Percentiles rank a stretch among this genome's conserved stretches.
Evolutionary conservation across 352 stramenopile species (phyloP).

Genomic region (Globisporangium viniferum): DNA sequence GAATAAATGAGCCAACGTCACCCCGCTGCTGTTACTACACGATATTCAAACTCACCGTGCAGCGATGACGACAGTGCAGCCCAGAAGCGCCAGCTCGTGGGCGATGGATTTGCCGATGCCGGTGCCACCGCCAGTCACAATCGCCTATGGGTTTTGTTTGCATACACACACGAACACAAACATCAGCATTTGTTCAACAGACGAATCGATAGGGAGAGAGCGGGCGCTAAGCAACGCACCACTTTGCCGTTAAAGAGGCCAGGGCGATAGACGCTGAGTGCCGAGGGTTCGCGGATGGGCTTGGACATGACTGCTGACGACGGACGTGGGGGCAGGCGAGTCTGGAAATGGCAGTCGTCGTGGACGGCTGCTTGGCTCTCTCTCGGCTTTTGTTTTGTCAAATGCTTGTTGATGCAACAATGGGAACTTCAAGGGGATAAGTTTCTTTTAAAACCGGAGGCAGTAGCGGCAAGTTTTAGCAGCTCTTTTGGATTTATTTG

Average conservation of each 20-base stretch:
- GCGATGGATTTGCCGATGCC: conserved; percentile 85
- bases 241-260: conserved; percentile 77
- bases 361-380: background rate
- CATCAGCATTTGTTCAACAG: background rate
- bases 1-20: background rate
- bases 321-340: too few relatives aligned
- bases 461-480: too few relatives aligned
- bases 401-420: conserved; percentile 10
- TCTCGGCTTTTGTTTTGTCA: background rate
- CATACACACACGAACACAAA: background rate
- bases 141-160: conserved; percentile 28
- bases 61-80: conserved; percentile 80
- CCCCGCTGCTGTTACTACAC: background rate
- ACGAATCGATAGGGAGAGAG: background rate
- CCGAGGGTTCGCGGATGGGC: conserved; percentile 45
- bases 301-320: conserved; percentile 4
- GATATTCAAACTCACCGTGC: conserved; percentile 36
- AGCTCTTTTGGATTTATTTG: too few relatives aligned
- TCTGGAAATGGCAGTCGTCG: background rate
- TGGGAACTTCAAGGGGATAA: background rate
- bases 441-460: too few relatives aligned
- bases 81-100: conserved; percentile 72
- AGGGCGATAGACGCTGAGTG: conserved; percentile 57
- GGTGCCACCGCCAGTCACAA: conserved; percentile 85
- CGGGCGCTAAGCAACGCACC: conserved; percentile 26